Evolutionary conservation across 169 alveolate genomes (phyloP).

Genomic region (Plasmodium coatneyi): DNA sequence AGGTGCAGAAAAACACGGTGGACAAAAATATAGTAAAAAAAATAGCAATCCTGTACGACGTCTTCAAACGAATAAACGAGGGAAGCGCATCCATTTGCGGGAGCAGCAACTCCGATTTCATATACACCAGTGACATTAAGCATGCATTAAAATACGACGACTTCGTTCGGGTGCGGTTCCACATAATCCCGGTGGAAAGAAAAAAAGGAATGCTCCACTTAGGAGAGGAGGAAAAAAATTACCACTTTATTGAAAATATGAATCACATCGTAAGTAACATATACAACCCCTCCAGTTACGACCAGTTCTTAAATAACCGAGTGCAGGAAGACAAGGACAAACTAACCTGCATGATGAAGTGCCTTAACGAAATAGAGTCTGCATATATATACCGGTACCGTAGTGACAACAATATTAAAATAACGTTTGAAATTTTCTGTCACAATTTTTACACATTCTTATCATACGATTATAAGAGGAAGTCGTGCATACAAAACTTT

Average conservation of each 20-base stretch:
- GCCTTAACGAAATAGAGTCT: constrained; percentile 52
- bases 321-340: constrained; percentile 45
- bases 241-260: constrained; percentile 38
- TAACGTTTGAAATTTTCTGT: constrained; percentile 65
- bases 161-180: constrained; percentile 61
- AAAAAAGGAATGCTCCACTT: constrained; percentile 18
- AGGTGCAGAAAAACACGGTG: constrained; percentile 4
- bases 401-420: constrained; percentile 67
- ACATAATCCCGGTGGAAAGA: constrained; percentile 51
- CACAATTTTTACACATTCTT: constrained; percentile 55
- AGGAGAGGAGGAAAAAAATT: constrained; percentile 26
- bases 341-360: constrained; percentile 51
- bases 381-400: constrained; percentile 70
- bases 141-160: constrained; percentile 55
- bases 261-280: constrained; percentile 29
- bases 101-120: constrained; percentile 1
- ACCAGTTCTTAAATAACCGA: constrained; percentile 18
- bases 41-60: constrained; percentile 57
- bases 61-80: constrained; percentile 32
- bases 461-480: constrained; percentile 66
- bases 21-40: constrained; percentile 63
- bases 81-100: background rate
- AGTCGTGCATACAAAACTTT: constrained; percentile 29
- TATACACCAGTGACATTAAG: constrained; percentile 68
- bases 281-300: constrained; percentile 61